Percentiles rank a stretch among this genome's conserved stretches.
Conservation (phyloP, 225 moss, liverwort and hornwort genomes). For the Marchantia paleacea region DNA sequence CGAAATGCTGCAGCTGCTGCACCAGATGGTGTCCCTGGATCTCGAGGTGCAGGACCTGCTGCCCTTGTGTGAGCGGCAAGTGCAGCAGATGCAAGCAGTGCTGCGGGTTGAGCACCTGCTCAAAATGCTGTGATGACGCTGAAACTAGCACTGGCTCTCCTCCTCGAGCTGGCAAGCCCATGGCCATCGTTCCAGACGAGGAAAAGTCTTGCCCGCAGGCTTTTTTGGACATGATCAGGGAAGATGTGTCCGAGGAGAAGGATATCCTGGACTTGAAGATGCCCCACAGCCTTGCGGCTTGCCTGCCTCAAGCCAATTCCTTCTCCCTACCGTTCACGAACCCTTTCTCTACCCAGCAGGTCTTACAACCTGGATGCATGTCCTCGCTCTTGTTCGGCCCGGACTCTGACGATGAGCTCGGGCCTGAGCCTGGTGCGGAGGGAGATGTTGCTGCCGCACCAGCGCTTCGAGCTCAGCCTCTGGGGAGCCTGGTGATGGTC, state of each 20-base stretch:
- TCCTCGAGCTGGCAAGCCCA: not conserved
- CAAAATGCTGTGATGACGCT: not conserved
- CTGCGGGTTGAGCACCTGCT: not conserved
- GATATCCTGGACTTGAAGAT: not conserved
- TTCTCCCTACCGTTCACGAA: not conserved
- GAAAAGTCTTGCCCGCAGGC: constrained; percentile 7
- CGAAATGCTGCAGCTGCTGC: not conserved
- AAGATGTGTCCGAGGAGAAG: constrained; percentile 3
- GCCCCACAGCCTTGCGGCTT: not conserved
- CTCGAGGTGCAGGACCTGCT: not conserved
- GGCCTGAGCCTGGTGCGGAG: too few species aligned
- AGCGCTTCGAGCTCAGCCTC: not conserved
- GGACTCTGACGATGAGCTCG: constrained; percentile 6
- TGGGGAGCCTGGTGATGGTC: not conserved
- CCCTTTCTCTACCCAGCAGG: constrained; percentile 11
- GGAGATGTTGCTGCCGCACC: not conserved
- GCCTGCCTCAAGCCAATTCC: not conserved
- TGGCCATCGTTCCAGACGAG: not conserved
- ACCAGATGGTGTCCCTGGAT: not conserved
- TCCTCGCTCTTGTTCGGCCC: constrained; percentile 8
- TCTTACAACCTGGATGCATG: constrained; percentile 11
- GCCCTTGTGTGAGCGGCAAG: not conserved
- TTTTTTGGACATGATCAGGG: constrained; percentile 10
- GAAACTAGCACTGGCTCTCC: not conserved
- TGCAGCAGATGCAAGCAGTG: not conserved